Conservation (phyloP, 345 rosid species). For the Linum tenue region DNA sequence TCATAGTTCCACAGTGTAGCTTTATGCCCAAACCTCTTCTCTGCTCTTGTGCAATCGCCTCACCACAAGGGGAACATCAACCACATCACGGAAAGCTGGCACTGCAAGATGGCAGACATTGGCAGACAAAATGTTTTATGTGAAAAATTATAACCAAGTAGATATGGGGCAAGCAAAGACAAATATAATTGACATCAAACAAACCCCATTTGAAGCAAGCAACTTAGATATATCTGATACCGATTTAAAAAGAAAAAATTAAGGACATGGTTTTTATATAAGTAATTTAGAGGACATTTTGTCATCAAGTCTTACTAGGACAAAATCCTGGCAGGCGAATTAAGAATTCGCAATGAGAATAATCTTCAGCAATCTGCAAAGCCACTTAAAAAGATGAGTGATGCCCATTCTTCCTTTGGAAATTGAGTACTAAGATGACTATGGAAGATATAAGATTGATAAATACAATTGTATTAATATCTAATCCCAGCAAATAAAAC, state of each 20-base stretch:
- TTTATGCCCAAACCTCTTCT: conserved; percentile 53
- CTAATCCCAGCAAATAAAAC: no score
- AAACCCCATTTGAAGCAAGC: no score
- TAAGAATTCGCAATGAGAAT: conserved; percentile 88
- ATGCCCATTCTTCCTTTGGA: no score
- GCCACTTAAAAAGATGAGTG: not conserved
- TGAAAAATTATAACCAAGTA: no score
- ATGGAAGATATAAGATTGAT: not conserved
- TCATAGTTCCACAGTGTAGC: no score
- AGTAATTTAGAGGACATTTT: no score
- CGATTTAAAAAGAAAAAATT: not conserved
- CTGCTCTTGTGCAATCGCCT: conserved; percentile 86
- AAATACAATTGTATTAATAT: not conserved
- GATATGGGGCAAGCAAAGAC: no score
- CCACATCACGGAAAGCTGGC: conserved; percentile 97
- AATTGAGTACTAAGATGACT: no score
- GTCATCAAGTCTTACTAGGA: conserved; percentile 55
- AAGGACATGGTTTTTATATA: no score
- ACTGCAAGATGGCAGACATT: conserved; percentile 43
- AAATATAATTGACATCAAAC: no score
- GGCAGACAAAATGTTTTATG: no score
- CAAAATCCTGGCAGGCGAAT: conserved; percentile 98
- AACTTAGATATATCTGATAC: no score
- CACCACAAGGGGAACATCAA: conserved; percentile 94
- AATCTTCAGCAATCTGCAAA: conserved; percentile 95